Evolutionary conservation across 768 basidiomycete species (phyloP), one percentile per base, ranked within the genome.

Genomic region (Leccinum variicolor): DNA sequence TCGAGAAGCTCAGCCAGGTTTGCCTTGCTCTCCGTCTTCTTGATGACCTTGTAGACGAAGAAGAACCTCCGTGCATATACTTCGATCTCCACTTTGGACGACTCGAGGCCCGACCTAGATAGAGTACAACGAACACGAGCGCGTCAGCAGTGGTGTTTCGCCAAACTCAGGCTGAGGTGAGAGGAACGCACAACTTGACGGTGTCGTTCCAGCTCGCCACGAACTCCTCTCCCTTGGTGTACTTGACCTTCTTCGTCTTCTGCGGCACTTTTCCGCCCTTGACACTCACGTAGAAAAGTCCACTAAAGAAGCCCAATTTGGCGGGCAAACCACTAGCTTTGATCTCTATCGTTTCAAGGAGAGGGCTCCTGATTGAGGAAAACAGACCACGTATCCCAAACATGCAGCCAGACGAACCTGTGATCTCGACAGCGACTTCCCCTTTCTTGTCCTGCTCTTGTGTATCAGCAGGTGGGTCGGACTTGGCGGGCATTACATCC

Each of bases 291-390:
- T 70, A 72, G 55, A 70, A 72, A 6, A 65, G 14, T 14, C 71
- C 70, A 31, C 60, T 50, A 21, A 72, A 74, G 33, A 72, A 13
- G 33, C 71, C 71, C 14, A 72, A 55, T 64, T 69, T 72, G 17
- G 73, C 62, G 21, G 71, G 71, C 7, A 72, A 62, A 36, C 70
- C 72, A 31, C 69, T 74, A n/a, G 71, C 71, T 56, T 70, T 72
- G 61, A 72, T 72, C 59, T 64, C 71, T 72, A 49, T 56, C 52
- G n/a, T 8, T 47, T 6, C 41, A 19, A 43, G 15, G 14, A 29
- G 4, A 15, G 4, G 11, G 6, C 9, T 47, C 25, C 26, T 23
- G 23, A 29, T 6, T 26, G 29, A 14, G 19, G 4, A 34, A 45
- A 28, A 45, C 15, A 23, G 8, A 34, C 10, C 21, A 31, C 1